Evolutionary conservation across 2,329 filamentous ascomycete genomes (phyloP).

Genomic region (Aspergillus clavatus): DNA sequence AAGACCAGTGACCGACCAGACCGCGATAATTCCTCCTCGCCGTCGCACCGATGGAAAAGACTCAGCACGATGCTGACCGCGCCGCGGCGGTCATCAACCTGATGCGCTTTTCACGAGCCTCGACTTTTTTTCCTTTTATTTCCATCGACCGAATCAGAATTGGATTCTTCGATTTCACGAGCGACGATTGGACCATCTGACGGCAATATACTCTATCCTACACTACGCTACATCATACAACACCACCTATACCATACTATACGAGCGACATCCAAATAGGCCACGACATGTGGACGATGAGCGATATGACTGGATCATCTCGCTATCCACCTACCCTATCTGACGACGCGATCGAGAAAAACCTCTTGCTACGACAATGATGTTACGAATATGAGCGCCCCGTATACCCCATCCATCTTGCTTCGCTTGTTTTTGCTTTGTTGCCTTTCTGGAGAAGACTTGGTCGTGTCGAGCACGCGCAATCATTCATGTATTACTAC

Average conservation of each 20-base stretch:
- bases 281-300: no score
- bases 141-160: no score
- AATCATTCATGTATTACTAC: neutral
- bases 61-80: constrained; percentile 30
- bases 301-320: neutral
- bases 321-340: neutral
- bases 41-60: constrained; percentile 30
- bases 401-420: neutral
- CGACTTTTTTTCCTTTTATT: neutral
- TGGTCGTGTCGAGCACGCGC: neutral
- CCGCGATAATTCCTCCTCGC: constrained; percentile 20
- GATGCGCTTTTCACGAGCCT: neutral
- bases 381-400: neutral
- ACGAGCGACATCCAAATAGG: no score
- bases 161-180: no score
- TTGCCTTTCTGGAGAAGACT: neutral
- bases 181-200: no score
- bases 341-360: neutral
- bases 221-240: no score
- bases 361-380: neutral
- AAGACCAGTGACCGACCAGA: constrained; percentile 25
- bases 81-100: constrained; percentile 16
- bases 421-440: neutral
- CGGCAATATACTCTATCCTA: no score
- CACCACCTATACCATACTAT: no score